A percentile compares a stretch with the other conserved stretches of the same genome.
These are phyloP conservation scores for Panellus pusillus DNA, from an alignment of 768 basidiomycete genomes.

Conservation along the genomic window DNA sequence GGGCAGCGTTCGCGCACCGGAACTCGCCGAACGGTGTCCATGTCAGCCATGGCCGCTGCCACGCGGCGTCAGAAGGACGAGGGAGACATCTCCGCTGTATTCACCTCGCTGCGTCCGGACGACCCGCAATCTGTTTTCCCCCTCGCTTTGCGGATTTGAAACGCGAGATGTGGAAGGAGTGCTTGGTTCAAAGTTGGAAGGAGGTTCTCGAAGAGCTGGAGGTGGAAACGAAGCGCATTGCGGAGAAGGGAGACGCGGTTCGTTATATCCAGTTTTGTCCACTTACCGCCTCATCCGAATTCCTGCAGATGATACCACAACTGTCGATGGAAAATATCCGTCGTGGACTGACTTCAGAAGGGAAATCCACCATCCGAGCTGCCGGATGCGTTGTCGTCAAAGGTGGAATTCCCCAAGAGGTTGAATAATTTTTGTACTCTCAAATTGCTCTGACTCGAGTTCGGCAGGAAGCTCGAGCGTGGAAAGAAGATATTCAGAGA, in stretches of 20 bases:
- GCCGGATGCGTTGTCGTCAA: conserved; percentile 58
- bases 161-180: conserved; percentile 47
- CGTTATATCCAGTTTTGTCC: not conserved
- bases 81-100: conserved; percentile 41
- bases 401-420: conserved; percentile 56
- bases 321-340: conserved; percentile 45
- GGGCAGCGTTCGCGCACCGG: too few relatives aligned
- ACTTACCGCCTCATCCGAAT: not conserved
- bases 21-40: not conserved
- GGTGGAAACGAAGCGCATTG: conserved; percentile 47
- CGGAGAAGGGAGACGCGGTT: conserved; percentile 46
- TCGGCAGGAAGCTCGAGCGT: conserved; percentile 53
- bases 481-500: conserved; percentile 55
- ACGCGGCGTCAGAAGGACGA: conserved; percentile 32
- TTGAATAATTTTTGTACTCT: conserved; percentile 30
- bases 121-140: conserved; percentile 40
- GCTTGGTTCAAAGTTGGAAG: conserved; percentile 52
- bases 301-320: conserved; percentile 49
- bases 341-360: conserved; percentile 45
- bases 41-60: not conserved
- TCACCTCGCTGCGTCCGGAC: conserved; percentile 37
- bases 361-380: conserved; percentile 45
- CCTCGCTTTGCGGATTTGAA: conserved; percentile 62
- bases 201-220: conserved; percentile 53
- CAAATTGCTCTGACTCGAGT: conserved; percentile 11